phyloP scores from a whole-genome alignment of 192 early-diverging fungal species.

The Backusella liffmaniae region DNA sequence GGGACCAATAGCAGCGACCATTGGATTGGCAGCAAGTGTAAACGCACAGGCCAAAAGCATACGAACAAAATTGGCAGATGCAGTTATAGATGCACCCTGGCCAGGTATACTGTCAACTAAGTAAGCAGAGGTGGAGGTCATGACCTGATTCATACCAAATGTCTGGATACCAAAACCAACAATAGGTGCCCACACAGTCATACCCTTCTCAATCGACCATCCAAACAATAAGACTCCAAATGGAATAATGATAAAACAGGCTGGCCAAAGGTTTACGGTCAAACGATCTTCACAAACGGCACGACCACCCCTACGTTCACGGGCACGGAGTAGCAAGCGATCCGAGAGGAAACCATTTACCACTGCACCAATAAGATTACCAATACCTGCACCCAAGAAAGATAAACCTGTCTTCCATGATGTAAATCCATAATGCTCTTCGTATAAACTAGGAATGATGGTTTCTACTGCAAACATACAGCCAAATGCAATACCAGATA shows the following conservation, averaged over 20 bases:
- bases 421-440: conserved; percentile 21
- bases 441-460: conserved; percentile 28
- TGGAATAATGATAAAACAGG: conserved; percentile 41
- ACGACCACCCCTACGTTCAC: conserved; percentile 30
- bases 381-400: conserved; percentile 5
- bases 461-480: conserved; percentile 50
- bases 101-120: conserved; percentile 46
- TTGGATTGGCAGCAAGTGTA: conserved; percentile 38
- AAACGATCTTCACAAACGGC: conserved; percentile 43
- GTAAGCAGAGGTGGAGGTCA: conserved; percentile 38
- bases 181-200: conserved; percentile 40
- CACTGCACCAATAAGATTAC: conserved; percentile 42
- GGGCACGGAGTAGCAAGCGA: conserved; percentile 29
- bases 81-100: conserved; percentile 44
- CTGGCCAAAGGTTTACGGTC: conserved; percentile 37
- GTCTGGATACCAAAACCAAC: conserved; percentile 44
- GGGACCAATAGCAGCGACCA: conserved; percentile 37
- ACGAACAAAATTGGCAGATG: conserved; percentile 43
- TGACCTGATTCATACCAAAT: conserved; percentile 45
- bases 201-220: conserved; percentile 36
- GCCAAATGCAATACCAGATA: conserved; percentile 46
- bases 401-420: conserved; percentile 36
- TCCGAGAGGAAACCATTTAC: conserved; percentile 44
- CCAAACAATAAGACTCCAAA: conserved; percentile 47
- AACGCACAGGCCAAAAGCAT: conserved; percentile 44